These are phyloP conservation scores for Yamadazyma scolyti DNA, from an alignment of 805 yeast genomes.

Conservation along the genomic window DNA sequence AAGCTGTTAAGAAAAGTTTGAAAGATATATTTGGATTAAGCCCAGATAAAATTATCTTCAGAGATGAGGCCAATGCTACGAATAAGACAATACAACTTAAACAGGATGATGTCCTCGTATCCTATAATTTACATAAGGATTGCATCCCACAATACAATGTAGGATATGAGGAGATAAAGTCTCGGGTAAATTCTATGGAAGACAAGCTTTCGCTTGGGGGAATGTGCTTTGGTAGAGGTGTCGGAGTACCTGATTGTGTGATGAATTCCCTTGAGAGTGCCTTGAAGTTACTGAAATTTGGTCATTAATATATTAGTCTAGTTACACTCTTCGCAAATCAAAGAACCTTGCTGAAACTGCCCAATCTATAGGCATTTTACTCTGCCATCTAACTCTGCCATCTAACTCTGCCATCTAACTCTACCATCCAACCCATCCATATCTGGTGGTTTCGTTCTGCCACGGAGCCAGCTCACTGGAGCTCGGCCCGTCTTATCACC, in stretches of 20 bases:
- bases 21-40: constrained; percentile 16
- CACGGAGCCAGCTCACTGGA: neutral
- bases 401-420: neutral
- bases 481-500: constrained; percentile 12
- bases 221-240: constrained; percentile 70
- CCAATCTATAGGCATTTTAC: neutral
- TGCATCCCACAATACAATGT: constrained; percentile 81
- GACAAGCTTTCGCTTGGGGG: constrained; percentile 63
- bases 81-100: constrained; percentile 13
- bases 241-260: constrained; percentile 89
- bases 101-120: constrained; percentile 26
- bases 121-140: constrained; percentile 31
- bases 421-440: neutral
- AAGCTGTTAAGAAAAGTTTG: constrained; percentile 24
- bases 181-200: constrained; percentile 28
- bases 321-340: no score
- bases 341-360: no score
- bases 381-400: neutral
- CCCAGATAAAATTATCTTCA: constrained; percentile 18
- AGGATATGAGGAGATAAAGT: constrained; percentile 53
- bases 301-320: neutral
- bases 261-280: constrained; percentile 61
- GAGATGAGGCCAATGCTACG: constrained; percentile 19
- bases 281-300: constrained; percentile 3
- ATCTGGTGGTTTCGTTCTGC: neutral